phyloP scores from a whole-genome alignment of 768 basidiomycete genomes.

The Pleurotus tuber-regium region DNA sequence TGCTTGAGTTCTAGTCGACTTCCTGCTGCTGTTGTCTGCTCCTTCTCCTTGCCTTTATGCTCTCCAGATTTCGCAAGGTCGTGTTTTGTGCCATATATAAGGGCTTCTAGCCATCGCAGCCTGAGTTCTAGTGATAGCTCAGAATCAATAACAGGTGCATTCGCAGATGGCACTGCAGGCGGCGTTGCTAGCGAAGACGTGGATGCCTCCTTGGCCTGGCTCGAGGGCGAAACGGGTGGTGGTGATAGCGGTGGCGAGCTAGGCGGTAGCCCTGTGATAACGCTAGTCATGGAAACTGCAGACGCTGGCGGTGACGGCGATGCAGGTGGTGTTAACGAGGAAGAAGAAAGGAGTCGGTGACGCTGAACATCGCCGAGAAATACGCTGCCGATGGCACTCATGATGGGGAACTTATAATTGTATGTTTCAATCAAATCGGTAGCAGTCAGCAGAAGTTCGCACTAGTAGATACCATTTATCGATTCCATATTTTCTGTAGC shows the following conservation, averaged over 20 bases:
- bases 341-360: constrained; percentile 57
- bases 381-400: constrained; percentile 70
- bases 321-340: constrained; percentile 34
- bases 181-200: background rate
- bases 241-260: constrained; percentile 16
- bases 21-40: constrained; percentile 6
- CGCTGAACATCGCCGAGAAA: constrained; percentile 79
- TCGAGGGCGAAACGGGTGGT: constrained; percentile 3
- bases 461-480: no score
- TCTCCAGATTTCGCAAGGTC: constrained; percentile 28
- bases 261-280: constrained; percentile 26
- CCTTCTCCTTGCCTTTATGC: constrained; percentile 33
- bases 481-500: no score
- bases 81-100: constrained; percentile 63
- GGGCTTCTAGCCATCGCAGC: constrained; percentile 76
- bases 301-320: constrained; percentile 38
- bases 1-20: constrained; percentile 34
- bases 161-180: constrained; percentile 13
- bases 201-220: background rate
- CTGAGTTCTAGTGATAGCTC: constrained; percentile 70
- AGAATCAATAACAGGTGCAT: constrained; percentile 50
- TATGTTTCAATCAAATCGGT: no score
- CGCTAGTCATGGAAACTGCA: constrained; percentile 26
- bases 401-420: no score
- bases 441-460: no score